Evolutionary conservation across 306 rosid species (phyloP), one percentile per base, ranked within the genome.

Genomic region (Argentina anserina): DNA sequence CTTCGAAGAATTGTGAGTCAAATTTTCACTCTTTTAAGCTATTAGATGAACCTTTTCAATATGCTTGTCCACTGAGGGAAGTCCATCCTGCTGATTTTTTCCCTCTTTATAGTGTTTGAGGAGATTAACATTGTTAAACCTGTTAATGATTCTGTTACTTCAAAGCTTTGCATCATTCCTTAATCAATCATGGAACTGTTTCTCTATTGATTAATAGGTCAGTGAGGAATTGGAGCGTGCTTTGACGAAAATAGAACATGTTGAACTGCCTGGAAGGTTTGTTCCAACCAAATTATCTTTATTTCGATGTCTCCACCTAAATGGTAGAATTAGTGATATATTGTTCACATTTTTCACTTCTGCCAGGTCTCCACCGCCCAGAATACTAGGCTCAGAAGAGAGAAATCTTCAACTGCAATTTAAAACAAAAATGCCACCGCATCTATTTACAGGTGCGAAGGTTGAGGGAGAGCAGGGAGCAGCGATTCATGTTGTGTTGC

Each of bases 151-250:
- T 59, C 39, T 59, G 65, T 28, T 29, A 29, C n/a, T 26, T 37
- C n/a, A 58, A 28, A 20, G 8, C 2, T 50, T n/a, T 8, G 7
- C 17, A 8, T 17, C n/a, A 46, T 8, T 13, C 8, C 37, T 71
- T 73, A 21, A 29, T 62, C 68, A 33, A 81, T 75, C 71, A 25
- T 76, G 73, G 67, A 34, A 78, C 62, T 78, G 49, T 79, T 69
- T 20, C 3, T 41, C 10, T 14, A 9, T 46, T 81, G 78, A 75
- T 50, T 56, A 47, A 74, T 69, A 92, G 97, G 96, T 92, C 63
- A 90, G 93, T 70, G 94, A 92, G 86, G 97, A 92, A 79, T 87
- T 90, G 69, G 96, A 88, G 81, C 91, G 93, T 43, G 96, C 93
- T 71, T 82, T 92, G 81, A 74, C 83, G 11, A 90, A 86, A 78